A percentile compares a stretch with the other conserved stretches of the same genome.
Evolutionary conservation across 257 asterid species (phyloP).

Genomic region (Scutellaria baicalensis): DNA sequence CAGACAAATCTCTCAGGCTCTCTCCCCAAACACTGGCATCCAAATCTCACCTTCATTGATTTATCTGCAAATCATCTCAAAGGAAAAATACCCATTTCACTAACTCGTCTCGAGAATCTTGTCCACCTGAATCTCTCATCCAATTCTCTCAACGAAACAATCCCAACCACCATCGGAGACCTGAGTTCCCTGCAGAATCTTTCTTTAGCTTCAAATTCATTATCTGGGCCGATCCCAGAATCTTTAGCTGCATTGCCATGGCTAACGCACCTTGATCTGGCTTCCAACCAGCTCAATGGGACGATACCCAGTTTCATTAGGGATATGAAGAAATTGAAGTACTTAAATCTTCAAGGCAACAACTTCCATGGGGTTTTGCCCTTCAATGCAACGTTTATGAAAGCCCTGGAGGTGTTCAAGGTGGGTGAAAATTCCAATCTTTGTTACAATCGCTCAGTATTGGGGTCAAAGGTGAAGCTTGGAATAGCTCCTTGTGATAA

Average conservation of each 20-base stretch:
- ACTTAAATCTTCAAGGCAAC: constrained; percentile 66
- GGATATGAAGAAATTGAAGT: constrained; percentile 62
- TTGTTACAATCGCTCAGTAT: constrained; percentile 59
- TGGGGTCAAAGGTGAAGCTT: constrained; percentile 67
- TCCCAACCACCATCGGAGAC: constrained; percentile 74
- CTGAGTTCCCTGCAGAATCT: constrained; percentile 43
- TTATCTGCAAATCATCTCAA: constrained; percentile 50
- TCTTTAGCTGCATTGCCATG: constrained; percentile 53
- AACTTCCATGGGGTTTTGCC: constrained; percentile 79
- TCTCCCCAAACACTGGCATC: constrained; percentile 68
- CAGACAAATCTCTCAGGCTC: constrained; percentile 58
- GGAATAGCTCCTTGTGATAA: constrained; percentile 85
- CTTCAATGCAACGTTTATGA: constrained; percentile 64
- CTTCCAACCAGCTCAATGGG: constrained; percentile 76
- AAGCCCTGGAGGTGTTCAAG: constrained; percentile 49
- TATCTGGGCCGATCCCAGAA: constrained; percentile 69
- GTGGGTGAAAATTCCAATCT: constrained; percentile 71
- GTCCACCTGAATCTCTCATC: constrained; percentile 60
- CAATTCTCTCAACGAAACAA: constrained; percentile 58
- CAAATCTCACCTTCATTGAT: constrained; percentile 61
- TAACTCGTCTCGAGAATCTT: constrained; percentile 59
- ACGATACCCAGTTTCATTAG: constrained; percentile 61
- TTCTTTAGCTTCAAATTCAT: constrained; percentile 54
- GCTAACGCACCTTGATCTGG: constrained; percentile 73
- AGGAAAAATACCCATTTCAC: constrained; percentile 61